A percentile compares a stretch with the other conserved stretches of the same genome.
phyloP scores from a whole-genome alignment of 192 early-diverging fungal species.

The Lobosporangium transversale region DNA sequence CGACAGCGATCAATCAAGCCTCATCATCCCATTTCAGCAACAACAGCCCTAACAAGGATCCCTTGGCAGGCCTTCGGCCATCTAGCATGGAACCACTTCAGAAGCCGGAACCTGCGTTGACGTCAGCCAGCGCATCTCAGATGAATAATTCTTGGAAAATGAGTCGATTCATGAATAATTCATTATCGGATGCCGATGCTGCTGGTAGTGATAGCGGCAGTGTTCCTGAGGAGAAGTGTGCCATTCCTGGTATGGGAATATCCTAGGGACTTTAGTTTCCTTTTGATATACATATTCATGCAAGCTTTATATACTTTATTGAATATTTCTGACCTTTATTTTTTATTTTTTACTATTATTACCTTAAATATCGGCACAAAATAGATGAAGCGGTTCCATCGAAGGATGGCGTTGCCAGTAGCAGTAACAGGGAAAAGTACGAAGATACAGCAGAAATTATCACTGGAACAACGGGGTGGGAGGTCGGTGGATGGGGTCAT shows the following conservation, averaged over 20 bases:
- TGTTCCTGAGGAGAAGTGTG: neutral
- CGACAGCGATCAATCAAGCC: too few relatives aligned
- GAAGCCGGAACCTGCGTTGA: conserved; percentile 13
- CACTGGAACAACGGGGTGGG: conserved; percentile 31
- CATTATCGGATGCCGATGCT: too few relatives aligned
- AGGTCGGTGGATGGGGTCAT: conserved; percentile 32
- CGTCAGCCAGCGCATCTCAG: neutral
- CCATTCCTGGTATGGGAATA: neutral
- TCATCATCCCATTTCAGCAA: neutral
- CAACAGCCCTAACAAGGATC: conserved; percentile 1
- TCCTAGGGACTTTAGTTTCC: too few relatives aligned
- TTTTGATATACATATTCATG: neutral
- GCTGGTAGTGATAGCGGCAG: too few relatives aligned
- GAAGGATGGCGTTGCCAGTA: too few relatives aligned
- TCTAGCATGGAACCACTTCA: conserved; percentile 13
- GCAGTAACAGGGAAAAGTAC: too few relatives aligned
- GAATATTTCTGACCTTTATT: neutral
- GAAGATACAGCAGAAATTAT: too few relatives aligned
- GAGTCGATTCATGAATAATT: neutral
- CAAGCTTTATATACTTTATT: neutral
- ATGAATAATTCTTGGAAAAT: neutral
- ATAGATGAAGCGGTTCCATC: neutral
- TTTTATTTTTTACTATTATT: neutral
- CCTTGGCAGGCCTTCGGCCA: neutral
- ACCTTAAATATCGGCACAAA: neutral